Evolutionary conservation across 257 asterid genomes (phyloP).

Genomic region (Fraxinus quadrangulata): DNA sequence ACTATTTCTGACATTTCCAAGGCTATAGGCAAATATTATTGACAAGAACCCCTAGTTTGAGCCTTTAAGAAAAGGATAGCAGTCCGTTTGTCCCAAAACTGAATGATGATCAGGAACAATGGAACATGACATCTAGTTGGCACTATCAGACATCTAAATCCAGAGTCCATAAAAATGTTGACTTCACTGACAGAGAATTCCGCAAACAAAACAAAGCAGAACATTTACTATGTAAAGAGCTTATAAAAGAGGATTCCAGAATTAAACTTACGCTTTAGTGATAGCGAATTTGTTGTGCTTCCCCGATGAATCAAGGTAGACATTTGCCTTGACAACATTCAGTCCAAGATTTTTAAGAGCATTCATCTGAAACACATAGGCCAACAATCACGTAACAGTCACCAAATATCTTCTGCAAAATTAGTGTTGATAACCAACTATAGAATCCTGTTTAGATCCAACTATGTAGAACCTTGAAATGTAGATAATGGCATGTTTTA

Average conservation of each 20-base stretch:
- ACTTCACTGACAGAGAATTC: neutral
- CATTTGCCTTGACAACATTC: conserved; percentile 90
- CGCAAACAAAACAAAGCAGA: conserved; percentile 10
- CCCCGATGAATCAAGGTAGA: conserved; percentile 91
- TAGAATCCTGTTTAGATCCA: neutral
- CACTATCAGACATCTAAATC: neutral
- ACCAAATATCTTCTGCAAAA: conserved; percentile 12
- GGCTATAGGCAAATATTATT: neutral
- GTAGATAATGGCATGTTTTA: neutral
- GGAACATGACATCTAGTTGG: neutral
- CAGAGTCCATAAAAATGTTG: neutral
- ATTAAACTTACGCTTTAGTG: conserved; percentile 71
- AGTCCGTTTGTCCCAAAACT: neutral
- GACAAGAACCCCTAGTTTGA: neutral
- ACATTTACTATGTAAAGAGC: conserved; percentile 1
- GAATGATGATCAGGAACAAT: neutral
- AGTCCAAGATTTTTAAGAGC: conserved; percentile 84
- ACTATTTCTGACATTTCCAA: neutral
- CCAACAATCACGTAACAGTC: conserved; percentile 27
- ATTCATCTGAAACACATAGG: conserved; percentile 66
- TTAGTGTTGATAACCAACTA: conserved; percentile 12
- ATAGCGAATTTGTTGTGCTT: conserved; percentile 90
- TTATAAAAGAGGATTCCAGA: conserved; percentile 4
- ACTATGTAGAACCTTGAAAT: neutral
- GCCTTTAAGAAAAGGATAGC: neutral